Evolutionary conservation across 768 basidiomycete genomes (phyloP).

Genomic region (Tylopilus subfusipes): DNA sequence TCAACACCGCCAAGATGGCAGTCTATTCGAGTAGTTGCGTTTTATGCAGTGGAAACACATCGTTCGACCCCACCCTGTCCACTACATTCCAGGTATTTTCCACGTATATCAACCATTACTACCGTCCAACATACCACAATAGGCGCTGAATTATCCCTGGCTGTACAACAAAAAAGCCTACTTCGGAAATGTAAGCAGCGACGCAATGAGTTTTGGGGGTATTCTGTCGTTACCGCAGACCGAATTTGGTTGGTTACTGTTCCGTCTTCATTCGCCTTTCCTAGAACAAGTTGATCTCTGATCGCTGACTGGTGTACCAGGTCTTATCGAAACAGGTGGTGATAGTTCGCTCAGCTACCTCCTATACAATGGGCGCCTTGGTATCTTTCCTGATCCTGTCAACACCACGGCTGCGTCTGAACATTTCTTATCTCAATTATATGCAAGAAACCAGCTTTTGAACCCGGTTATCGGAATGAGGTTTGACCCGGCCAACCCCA

Average conservation of each 20-base stretch:
- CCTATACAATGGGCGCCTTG: slow-evolving; percentile 20
- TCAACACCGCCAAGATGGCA: slow-evolving; percentile 15
- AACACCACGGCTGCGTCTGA: slow-evolving; percentile 16
- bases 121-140: background rate
- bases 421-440: slow-evolving; percentile 14
- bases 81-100: slow-evolving; percentile 13
- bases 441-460: slow-evolving; percentile 16
- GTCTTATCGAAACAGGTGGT: slow-evolving; percentile 16
- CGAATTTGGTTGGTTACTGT: slow-evolving; percentile 11
- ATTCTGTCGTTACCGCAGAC: slow-evolving; percentile 11
- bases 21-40: slow-evolving; percentile 22
- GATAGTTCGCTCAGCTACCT: slow-evolving; percentile 13
- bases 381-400: slow-evolving; percentile 22
- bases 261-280: background rate
- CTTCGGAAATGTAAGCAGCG: slow-evolving; percentile 13
- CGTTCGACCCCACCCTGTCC: slow-evolving; percentile 13
- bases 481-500: slow-evolving; percentile 24
- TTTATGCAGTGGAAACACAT: slow-evolving; percentile 19
- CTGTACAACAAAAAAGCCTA: slow-evolving; percentile 5
- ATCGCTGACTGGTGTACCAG: background rate
- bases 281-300: background rate
- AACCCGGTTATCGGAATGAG: slow-evolving; percentile 22
- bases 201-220: slow-evolving; percentile 17
- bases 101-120: background rate
- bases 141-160: slow-evolving; percentile 15